Conservation (phyloP, 148 eudicot genomes). For the Dianthus caryophyllus region DNA sequence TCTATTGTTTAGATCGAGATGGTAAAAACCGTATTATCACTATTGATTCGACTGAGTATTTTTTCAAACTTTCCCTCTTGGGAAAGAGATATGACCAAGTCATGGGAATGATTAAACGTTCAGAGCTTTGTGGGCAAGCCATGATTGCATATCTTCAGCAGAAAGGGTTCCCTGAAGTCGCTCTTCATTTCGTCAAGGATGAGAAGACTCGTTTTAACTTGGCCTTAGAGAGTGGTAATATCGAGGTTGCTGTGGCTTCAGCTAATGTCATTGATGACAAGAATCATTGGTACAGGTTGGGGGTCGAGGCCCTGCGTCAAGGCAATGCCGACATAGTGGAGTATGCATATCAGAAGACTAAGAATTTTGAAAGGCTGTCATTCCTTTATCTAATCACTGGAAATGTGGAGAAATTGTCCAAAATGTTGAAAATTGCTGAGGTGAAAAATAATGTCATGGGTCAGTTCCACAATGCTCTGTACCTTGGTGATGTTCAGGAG, state of each 20-base stretch:
- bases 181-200: slow-evolving; percentile 94
- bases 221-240: slow-evolving; percentile 64
- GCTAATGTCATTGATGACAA: slow-evolving; percentile 74
- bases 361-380: slow-evolving; percentile 71
- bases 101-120: slow-evolving; percentile 87
- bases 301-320: slow-evolving; percentile 80
- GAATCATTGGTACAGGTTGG: slow-evolving; percentile 69
- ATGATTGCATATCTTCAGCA: slow-evolving; percentile 98
- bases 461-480: slow-evolving; percentile 71
- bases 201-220: slow-evolving; percentile 58
- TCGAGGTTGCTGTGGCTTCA: slow-evolving; percentile 67
- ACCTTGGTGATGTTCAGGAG: slow-evolving; percentile 61
- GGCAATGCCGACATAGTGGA: slow-evolving; percentile 78
- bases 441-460: slow-evolving; percentile 70
- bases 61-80: slow-evolving; percentile 72
- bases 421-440: slow-evolving; percentile 56
- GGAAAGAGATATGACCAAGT: slow-evolving; percentile 82
- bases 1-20: slow-evolving; percentile 87
- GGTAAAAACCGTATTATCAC: slow-evolving; percentile 70
- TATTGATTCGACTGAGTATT: slow-evolving; percentile 82
- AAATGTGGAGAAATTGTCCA: slow-evolving; percentile 53
- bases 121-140: slow-evolving; percentile 95
- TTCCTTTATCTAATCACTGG: slow-evolving; percentile 74
- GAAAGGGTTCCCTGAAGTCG: slow-evolving; percentile 98
- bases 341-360: slow-evolving; percentile 76